Evolutionary conservation across 768 basidiomycete species (phyloP), one percentile per base, ranked within the genome.

Genomic region (Psilocybe cyanescens): DNA sequence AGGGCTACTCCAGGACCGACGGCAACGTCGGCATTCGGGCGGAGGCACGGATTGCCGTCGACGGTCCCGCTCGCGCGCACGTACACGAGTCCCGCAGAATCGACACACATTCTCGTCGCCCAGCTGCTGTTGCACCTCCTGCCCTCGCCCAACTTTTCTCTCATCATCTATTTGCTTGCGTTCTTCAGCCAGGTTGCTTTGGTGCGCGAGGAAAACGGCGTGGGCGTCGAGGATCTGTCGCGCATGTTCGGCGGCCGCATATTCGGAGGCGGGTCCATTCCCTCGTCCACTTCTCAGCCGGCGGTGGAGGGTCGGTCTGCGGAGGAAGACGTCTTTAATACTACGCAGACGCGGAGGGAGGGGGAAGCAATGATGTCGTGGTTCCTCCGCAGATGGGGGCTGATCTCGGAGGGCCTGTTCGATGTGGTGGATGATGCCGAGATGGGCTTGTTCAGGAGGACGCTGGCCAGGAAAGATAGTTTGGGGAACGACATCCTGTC

Each of bases 151-250:
- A 75, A 80, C 44, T 76, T 80, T 59, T 78, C 76, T 1, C 65
- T 81, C 3, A 61, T 83, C 16, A 72, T 81, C n/a, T 82, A 81
- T 63, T 70, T 81, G 41, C 69, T 82, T 56, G 76, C 78, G 0
- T 82, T 83, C 63, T 78, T 81, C 66, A 75, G 75, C 39, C 79
- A 79, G 61, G 75, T 79, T 1, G 72, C 74, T 8, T 64, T 77
- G 57, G 71, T 72, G 11, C 60, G 65, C 11, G 75, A 75, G 33
- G 78, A 76, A 53, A 75, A 76, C 55, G 77, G 75, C 0, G 63
- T 75, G 0, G 69, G 67, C 1, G 66, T 77, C 16, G 69, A 73
- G 14, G 76, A 75, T 47, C 55, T 77, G 2, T 68, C 68, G 8
- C 62, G 67, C 9, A 72, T 77, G 71, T 79, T 78, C 49, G 79